Evolutionary conservation across 108 stramenopile genomes (phyloP).

Genomic region (Skeletonema menzelii): DNA sequence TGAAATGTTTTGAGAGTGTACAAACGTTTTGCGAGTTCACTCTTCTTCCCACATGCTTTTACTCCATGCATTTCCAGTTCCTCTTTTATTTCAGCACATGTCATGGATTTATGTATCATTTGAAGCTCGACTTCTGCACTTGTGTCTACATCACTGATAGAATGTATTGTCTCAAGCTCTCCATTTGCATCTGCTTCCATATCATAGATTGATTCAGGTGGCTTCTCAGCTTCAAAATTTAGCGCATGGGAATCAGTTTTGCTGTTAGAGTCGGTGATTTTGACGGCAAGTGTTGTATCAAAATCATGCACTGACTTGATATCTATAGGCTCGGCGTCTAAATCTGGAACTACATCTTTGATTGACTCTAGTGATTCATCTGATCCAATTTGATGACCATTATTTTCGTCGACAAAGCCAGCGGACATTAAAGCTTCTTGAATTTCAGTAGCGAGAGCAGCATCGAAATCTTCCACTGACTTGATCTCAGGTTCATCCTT

Average conservation of each 20-base stretch:
- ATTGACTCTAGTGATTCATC: neutral
- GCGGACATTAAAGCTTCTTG: conserved; percentile 29
- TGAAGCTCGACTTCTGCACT: neutral
- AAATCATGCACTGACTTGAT: conserved; percentile 38
- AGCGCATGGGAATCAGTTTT: neutral
- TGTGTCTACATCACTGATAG: neutral
- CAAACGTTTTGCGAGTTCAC: neutral
- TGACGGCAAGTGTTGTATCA: conserved; percentile 25
- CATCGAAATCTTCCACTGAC: conserved; percentile 39
- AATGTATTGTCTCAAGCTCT: neutral
- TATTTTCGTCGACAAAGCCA: conserved; percentile 3
- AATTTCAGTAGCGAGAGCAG: conserved; percentile 35
- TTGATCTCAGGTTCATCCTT: conserved; percentile 6
- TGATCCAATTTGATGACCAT: neutral
- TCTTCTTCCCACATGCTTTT: neutral
- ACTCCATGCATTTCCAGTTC: neutral
- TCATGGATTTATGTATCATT: neutral
- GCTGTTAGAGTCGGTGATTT: conserved; percentile 17
- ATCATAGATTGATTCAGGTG: neutral
- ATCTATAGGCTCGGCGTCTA: neutral
- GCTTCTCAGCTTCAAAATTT: neutral
- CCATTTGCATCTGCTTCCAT: neutral
- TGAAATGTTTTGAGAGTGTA: conserved; percentile 9
- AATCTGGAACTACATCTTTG: neutral
- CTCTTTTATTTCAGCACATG: neutral